These are phyloP conservation scores for Artemisia annua DNA, from an alignment of 129 eudicot genomes.

Conservation along the genomic window DNA sequence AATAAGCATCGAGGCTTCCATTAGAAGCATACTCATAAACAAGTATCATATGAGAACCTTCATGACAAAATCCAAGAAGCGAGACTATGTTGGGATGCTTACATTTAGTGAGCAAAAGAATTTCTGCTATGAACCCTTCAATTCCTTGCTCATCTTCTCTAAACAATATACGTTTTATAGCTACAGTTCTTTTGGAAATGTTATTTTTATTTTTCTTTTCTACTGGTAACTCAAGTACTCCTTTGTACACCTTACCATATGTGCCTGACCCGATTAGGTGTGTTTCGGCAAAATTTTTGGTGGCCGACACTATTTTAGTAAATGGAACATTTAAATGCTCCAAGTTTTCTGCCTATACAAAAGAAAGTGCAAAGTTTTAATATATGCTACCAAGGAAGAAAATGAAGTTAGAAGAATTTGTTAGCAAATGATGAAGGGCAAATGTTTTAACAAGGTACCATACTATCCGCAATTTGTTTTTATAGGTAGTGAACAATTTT, in stretches of 20 bases:
- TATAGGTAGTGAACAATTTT: no score
- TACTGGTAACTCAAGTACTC: not conserved
- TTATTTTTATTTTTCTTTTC: not conserved
- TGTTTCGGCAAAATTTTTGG: not conserved
- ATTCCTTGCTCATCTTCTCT: not conserved
- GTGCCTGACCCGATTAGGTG: not conserved
- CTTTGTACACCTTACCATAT: not conserved
- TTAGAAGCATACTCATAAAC: not conserved
- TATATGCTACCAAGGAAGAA: not conserved
- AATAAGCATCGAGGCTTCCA: not conserved
- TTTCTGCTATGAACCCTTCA: not conserved
- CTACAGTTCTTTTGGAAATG: not conserved
- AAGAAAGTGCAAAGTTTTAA: not conserved
- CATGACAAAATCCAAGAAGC: not conserved
- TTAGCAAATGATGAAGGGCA: no score
- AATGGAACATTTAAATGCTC: not conserved
- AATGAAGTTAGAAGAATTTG: no score
- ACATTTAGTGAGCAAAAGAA: not conserved
- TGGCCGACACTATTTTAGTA: no score
- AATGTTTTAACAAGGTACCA: no score
- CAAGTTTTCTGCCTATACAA: not conserved
- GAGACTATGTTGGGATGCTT: conserved; percentile 3
- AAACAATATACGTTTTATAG: not conserved
- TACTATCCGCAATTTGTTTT: no score
- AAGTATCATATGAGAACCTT: conserved; percentile 4